A percentile compares a stretch with the other conserved stretches of the same genome.
These are phyloP conservation scores for Phellopilus nigrolimitatus DNA, from an alignment of 1,284 basidiomycete species.

Conservation along the genomic window DNA sequence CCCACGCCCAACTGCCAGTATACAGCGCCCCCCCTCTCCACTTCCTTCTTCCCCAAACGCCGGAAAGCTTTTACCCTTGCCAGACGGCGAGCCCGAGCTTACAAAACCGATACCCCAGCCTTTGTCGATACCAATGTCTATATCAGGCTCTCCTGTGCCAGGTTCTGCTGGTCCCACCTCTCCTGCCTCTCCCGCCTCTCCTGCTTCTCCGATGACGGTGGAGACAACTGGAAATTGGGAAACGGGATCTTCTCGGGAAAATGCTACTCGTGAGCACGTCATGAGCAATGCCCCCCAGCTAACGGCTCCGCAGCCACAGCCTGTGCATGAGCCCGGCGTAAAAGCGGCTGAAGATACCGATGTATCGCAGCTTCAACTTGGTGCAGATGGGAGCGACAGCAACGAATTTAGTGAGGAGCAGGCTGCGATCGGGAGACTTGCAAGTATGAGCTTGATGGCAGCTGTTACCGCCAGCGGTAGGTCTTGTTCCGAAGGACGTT, in stretches of 20 bases:
- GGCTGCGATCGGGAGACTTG: constrained; percentile 82
- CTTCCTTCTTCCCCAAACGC: constrained; percentile 5
- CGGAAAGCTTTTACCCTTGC: neutral
- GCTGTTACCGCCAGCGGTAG: constrained; percentile 73
- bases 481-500: constrained; percentile 25
- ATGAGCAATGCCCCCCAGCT: neutral
- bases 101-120: neutral
- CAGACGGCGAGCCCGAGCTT: constrained; percentile 12
- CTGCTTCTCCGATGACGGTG: neutral
- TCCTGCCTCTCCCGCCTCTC: no score
- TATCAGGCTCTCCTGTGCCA: neutral
- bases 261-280: neutral
- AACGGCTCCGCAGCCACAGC: neutral
- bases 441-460: constrained; percentile 91
- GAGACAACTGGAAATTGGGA: neutral
- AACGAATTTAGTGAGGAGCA: constrained; percentile 36
- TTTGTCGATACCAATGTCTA: neutral
- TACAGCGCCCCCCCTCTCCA: constrained; percentile 19
- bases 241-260: neutral
- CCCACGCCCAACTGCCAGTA: neutral
- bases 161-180: no score
- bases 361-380: neutral
- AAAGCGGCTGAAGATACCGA: neutral
- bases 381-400: constrained; percentile 1
- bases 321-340: neutral